Evolutionary conservation across 176 grass and related monocot species (phyloP).

Genomic region (Chloris gayana): DNA sequence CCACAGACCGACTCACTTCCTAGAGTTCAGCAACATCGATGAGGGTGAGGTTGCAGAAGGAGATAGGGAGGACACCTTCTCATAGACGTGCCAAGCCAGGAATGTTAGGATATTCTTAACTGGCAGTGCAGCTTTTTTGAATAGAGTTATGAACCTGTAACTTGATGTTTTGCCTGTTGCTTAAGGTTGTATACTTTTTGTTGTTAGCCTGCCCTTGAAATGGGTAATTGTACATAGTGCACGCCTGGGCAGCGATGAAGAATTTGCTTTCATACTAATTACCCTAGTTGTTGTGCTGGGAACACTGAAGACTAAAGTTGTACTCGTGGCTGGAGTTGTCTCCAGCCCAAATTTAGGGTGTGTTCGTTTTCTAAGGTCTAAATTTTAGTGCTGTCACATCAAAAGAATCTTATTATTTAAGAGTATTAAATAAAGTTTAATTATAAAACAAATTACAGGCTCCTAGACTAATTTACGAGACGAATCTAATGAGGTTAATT

Average conservation of each 20-base stretch:
- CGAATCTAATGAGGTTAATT: too few species aligned
- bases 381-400: too few species aligned
- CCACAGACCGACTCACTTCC: constrained; percentile 89
- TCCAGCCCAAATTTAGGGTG: too few species aligned
- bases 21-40: constrained; percentile 93
- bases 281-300: too few species aligned
- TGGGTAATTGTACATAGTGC: constrained; percentile 18
- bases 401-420: too few species aligned
- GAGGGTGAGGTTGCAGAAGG: constrained; percentile 75
- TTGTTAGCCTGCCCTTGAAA: constrained; percentile 30
- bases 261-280: too few species aligned
- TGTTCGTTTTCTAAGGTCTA: too few species aligned
- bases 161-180: not conserved
- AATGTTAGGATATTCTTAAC: not conserved
- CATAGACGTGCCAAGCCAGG: constrained; percentile 23
- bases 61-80: constrained; percentile 87
- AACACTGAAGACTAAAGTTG: too few species aligned
- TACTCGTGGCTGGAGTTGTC: too few species aligned
- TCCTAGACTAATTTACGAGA: too few species aligned
- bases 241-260: not conserved
- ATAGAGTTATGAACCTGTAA: constrained; percentile 1
- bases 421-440: too few species aligned
- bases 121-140: constrained; percentile 17
- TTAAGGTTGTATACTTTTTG: constrained; percentile 1
- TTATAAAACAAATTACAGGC: too few species aligned